These are phyloP conservation scores for Peribolospora baueri DNA, from an alignment of 768 basidiomycete genomes.

Conservation along the genomic window DNA sequence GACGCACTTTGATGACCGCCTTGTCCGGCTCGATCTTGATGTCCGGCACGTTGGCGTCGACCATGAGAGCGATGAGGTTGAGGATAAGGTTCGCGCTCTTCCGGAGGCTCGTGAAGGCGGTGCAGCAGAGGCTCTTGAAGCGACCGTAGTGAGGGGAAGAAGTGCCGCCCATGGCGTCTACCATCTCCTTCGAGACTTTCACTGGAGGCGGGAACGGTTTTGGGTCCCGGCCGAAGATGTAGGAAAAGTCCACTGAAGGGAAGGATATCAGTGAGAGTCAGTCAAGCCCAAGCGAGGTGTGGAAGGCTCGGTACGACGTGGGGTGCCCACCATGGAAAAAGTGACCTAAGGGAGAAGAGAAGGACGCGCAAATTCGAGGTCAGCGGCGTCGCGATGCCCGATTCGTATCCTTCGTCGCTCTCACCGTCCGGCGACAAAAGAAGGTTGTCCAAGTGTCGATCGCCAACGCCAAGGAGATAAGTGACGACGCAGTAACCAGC, in stretches of 20 bases:
- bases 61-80: slow-evolving; percentile 89
- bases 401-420: slow-evolving; percentile 8
- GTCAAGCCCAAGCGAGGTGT: background rate
- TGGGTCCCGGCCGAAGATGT: slow-evolving; percentile 88
- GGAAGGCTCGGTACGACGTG: background rate
- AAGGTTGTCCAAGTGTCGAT: slow-evolving; percentile 86
- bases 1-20: slow-evolving; percentile 24
- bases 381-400: background rate
- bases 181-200: slow-evolving; percentile 98
- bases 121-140: slow-evolving; percentile 90
- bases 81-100: slow-evolving; percentile 94
- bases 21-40: slow-evolving; percentile 46
- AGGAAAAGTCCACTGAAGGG: slow-evolving; percentile 74
- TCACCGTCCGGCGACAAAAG: slow-evolving; percentile 72
- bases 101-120: slow-evolving; percentile 85
- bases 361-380: background rate
- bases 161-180: slow-evolving; percentile 96
- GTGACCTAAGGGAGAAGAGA: slow-evolving; percentile 31
- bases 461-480: slow-evolving; percentile 84
- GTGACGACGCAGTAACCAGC: slow-evolving; percentile 97
- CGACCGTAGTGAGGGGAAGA: slow-evolving; percentile 83
- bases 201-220: slow-evolving; percentile 95
- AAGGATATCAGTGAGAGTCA: background rate
- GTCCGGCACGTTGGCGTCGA: slow-evolving; percentile 90
- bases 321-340: slow-evolving; percentile 66